These are phyloP conservation scores for Penicillium coprophilum DNA, from an alignment of 495 filamentous ascomycete species.

Conservation along the genomic window DNA sequence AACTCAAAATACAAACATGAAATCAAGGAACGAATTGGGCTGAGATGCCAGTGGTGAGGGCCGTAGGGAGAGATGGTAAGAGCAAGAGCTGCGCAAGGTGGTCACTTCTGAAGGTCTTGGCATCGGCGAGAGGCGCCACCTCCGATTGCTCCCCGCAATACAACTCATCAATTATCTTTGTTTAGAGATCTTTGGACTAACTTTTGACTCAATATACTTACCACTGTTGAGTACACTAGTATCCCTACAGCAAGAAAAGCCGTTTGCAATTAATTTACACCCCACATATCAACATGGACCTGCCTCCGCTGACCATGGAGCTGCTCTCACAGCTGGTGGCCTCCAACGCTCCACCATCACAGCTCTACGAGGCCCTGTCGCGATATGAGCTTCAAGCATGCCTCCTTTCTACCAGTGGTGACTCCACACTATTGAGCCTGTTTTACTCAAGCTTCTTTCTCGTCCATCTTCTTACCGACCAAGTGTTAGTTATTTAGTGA, in stretches of 20 bases:
- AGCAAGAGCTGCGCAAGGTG: constrained; percentile 49
- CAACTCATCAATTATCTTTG: constrained; percentile 12
- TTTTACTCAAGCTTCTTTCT: constrained; percentile 55
- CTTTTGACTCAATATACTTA: not conserved
- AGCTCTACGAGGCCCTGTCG: constrained; percentile 46
- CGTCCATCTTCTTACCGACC: constrained; percentile 50
- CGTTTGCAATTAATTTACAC: not conserved
- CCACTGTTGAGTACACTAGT: not conserved
- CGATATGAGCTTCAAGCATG: constrained; percentile 47
- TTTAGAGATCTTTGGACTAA: constrained; percentile 2
- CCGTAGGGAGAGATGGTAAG: constrained; percentile 31
- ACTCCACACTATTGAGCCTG: constrained; percentile 38
- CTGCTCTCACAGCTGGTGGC: constrained; percentile 40
- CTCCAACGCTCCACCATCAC: constrained; percentile 36
- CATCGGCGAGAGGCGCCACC: constrained; percentile 31
- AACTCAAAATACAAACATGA: constrained; percentile 30
- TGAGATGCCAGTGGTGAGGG: constrained; percentile 33
- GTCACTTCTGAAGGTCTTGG: constrained; percentile 44
- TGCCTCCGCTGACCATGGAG: constrained; percentile 36
- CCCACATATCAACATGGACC: constrained; percentile 30
- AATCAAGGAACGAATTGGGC: constrained; percentile 37
- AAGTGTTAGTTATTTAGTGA: constrained; percentile 40
- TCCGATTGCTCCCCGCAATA: constrained; percentile 41
- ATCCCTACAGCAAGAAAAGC: not conserved
- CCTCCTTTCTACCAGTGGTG: constrained; percentile 26